Base-by-base conservation (phyloP, 371 early-diverging fungal species). In the Nematocida major region DNA sequence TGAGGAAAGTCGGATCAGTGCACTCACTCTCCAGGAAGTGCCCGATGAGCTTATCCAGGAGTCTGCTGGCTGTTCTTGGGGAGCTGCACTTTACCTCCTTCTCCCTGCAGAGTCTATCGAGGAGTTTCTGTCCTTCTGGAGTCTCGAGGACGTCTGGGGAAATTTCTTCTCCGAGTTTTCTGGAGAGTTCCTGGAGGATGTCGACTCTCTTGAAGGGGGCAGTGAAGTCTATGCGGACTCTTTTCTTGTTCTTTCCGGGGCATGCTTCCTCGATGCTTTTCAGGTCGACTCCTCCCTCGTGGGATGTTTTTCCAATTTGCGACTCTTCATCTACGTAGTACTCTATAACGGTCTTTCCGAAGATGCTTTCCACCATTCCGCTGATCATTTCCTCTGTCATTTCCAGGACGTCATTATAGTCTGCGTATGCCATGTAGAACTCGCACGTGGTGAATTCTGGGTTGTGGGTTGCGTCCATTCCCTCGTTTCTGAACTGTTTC, bases 361-460 rank as follows among this genome's bases (percentile, higher is more conserved):
- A 91, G 67, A 96, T 83, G 54, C 88, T 82, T 88, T 89, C 89
- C 82, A 94, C 96, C 91, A 95, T 89, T 66, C 91, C 90, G 59
- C 89, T 89, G 4, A 99, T 51, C 67, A 99, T 83, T 28, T 89
- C 86, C 85, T 97, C 97, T 76, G 95, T 94, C 83, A 96, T 89
- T 43, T 91, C 87, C 90, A 96, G 91, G 68, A 97, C 82, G 83
- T 96, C 97, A 80, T 90, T 87, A 87, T 93, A 89, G 87, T 99
- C 97, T 42, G 96, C 95, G 85, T 96, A 99, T 15, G 97, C 97
- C 95, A 93, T 92, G 87, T 99, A 97, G 87, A 95, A 95, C 87
- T 97, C 97, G 80, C 91, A 93, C 28, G 93, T 92, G 57, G 99
- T 96, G 88, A 97, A 97, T 87, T 98, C 99, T 65, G 99, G 97